Evolutionary conservation across 495 filamentous ascomycete genomes (phyloP), one percentile per base, ranked within the genome.

Genomic region (Penicillium subrubescens): DNA sequence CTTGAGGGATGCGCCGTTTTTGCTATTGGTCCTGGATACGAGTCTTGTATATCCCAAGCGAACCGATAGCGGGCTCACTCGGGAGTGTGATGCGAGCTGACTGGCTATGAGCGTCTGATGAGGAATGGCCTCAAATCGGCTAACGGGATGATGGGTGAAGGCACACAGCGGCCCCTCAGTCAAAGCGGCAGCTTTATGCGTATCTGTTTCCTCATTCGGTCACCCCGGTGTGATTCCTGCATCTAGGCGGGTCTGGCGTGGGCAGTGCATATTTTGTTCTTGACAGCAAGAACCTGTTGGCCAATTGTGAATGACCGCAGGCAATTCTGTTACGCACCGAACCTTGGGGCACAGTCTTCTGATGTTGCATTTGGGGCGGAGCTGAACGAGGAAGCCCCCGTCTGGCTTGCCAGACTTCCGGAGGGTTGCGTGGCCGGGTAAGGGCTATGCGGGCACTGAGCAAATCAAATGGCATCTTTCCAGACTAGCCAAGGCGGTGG

Each of bases 211-310:
- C 46, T 50, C 46, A 10, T 50, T 10, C n/a, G 21, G 43, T 21
- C n/a, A 23, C 17, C 43, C 19, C n/a, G 19, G 10, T 10, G 19
- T 46, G 19, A 46, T 46, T 46, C 43, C 43, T 46, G n/a, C 8
- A 46, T 46, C n/a, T 23, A 8, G 43, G 46, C 5, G 21, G 11
- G 14, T 5, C 21, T 50, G 10, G 23, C 7, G 21, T 50, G 11
- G 46, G 46, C 21, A 50, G 46, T n/a, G n/a, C n/a, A n/a, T n/a
- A n/a, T n/a, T n/a, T n/a, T 50, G 46, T 54, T n/a, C 51, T 31
- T 15, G 51, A n/a, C 23, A 10, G n/a, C 7, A n/a, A n/a, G 51
- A 54, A 15, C 29, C 8, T 33, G 2, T 54, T 34, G 0, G 15
- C 29, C 31, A 19, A 54, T 54, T 19, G 6, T 34, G 15, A 54